A percentile compares a stretch with the other conserved stretches of the same genome.
Conservation (phyloP, 768 basidiomycete genomes). For the Leccinum imitatum region DNA sequence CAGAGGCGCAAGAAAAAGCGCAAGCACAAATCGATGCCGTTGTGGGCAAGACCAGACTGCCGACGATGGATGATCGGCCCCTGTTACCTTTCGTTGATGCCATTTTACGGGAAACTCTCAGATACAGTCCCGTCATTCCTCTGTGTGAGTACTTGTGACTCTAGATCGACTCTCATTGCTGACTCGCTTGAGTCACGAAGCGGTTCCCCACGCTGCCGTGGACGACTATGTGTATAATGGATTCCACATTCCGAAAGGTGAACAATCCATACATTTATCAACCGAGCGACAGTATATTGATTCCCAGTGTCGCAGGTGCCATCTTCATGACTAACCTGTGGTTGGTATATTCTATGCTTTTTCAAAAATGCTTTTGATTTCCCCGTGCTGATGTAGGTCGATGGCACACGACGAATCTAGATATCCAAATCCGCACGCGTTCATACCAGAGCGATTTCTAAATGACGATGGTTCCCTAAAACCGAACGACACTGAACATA, state of each 20-base stretch:
- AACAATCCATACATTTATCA: no score
- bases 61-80: not conserved
- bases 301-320: not conserved
- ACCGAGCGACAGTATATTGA: not conserved
- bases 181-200: not conserved
- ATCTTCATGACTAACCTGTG: not conserved
- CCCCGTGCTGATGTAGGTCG: not conserved
- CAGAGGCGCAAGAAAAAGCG: not conserved
- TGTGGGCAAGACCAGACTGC: not conserved
- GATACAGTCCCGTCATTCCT: not conserved
- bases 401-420: slow-evolving; percentile 1
- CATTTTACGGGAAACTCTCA: not conserved
- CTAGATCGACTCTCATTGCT: not conserved
- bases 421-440: not conserved
- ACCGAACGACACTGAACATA: not conserved
- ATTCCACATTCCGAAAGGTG: not conserved
- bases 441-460: not conserved
- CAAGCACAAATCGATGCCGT: not conserved
- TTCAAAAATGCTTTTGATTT: not conserved
- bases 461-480: not conserved
- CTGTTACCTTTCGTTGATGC: not conserved
- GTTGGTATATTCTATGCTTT: not conserved
- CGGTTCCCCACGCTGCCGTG: not conserved
- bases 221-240: not conserved
- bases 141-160: not conserved